phyloP scores from a whole-genome alignment of 129 eudicot species.

The Saposhnikovia divaricata region DNA sequence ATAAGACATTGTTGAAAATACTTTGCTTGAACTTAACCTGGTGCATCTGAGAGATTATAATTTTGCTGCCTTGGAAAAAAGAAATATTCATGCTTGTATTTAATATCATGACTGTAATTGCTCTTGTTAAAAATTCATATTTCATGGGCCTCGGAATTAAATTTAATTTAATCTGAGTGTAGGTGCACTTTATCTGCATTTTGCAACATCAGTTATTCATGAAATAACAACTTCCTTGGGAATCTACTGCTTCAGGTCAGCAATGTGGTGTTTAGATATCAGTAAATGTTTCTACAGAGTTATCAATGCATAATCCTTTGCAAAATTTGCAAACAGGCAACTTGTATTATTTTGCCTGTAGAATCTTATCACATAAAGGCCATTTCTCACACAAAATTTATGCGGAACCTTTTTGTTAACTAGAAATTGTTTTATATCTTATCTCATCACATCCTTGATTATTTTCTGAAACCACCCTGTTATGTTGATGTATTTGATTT shows the following conservation, averaged over 20 bases:
- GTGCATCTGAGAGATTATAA: too few species aligned
- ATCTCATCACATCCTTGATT: too few species aligned
- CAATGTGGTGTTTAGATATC: neutral
- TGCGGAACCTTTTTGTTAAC: too few species aligned
- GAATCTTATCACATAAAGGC: neutral
- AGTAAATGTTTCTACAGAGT: neutral
- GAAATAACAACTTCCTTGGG: constrained; percentile 94
- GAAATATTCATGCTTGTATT: too few species aligned
- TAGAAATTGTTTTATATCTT: too few species aligned
- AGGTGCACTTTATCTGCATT: constrained; percentile 75
- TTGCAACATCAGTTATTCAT: constrained; percentile 83
- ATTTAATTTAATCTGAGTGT: constrained; percentile 8
- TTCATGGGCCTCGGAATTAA: neutral
- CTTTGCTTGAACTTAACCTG: too few species aligned
- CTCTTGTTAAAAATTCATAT: neutral
- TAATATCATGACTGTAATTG: too few species aligned
- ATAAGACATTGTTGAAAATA: too few species aligned
- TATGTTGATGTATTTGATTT: neutral
- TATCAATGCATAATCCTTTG: neutral
- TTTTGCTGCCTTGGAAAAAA: too few species aligned
- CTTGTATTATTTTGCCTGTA: neutral
- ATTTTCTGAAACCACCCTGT: too few species aligned
- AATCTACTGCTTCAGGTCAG: constrained; percentile 93
- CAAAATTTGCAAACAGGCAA: neutral
- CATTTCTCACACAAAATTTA: too few species aligned